These are phyloP conservation scores for Mucuna pruriens DNA, from an alignment of 306 rosid species.

Conservation along the genomic window DNA sequence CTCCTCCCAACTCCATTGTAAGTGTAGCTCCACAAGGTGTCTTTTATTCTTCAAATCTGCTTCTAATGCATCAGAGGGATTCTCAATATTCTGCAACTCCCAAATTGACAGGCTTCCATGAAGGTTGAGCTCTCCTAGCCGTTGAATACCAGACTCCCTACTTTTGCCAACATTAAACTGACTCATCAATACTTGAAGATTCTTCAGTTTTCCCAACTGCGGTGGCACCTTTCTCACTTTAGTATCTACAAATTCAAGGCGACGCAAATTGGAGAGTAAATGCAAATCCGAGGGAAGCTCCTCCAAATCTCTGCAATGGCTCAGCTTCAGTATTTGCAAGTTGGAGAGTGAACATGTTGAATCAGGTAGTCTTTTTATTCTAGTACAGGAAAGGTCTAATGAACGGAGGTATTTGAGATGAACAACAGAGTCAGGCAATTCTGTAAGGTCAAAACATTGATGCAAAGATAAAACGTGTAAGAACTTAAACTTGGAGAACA, in stretches of 20 bases:
- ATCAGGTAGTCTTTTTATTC: background rate
- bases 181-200: background rate
- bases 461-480: background rate
- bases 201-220: background rate
- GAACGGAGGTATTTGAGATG: too few species aligned
- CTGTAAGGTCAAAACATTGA: background rate
- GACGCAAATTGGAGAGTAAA: background rate
- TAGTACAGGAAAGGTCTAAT: background rate
- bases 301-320: background rate
- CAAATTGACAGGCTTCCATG: too few species aligned
- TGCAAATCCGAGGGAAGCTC: background rate
- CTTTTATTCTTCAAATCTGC: too few species aligned
- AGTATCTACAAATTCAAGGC: background rate
- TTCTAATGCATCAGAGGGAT: too few species aligned
- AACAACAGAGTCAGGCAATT: background rate
- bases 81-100: too few species aligned
- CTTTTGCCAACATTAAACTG: too few species aligned
- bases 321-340: background rate
- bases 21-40: too few species aligned
- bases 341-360: background rate
- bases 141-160: too few species aligned
- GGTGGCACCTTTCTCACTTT: background rate
- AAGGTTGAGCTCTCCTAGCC: too few species aligned
- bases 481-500: background rate
- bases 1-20: too few species aligned